Evolutionary conservation across 2,329 filamentous ascomycete species (phyloP).

Genomic region (Colletotrichum sp.): DNA sequence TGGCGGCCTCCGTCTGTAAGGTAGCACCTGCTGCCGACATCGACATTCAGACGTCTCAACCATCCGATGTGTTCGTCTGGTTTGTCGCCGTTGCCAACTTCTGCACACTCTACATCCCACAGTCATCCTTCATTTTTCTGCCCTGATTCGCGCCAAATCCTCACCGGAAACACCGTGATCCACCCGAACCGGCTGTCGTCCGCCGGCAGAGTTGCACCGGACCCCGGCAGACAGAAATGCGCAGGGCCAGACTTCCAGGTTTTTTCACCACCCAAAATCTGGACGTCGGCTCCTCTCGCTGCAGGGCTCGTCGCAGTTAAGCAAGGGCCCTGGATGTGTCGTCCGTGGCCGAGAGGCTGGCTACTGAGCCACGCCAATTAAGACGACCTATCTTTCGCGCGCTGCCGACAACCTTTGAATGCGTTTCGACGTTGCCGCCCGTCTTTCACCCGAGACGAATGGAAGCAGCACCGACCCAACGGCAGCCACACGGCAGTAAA

Average conservation of each 20-base stretch:
- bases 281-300: background rate
- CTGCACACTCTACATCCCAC: background rate
- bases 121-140: background rate
- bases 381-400: background rate
- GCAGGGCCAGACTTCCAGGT: conserved; percentile 8
- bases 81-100: background rate
- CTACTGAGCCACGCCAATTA: background rate
- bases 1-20: conserved; percentile 3
- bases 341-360: background rate
- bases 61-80: background rate
- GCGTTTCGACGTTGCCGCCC: background rate
- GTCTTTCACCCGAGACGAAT: background rate
- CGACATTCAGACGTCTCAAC: background rate
- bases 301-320: conserved; percentile 3
- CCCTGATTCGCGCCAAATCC: conserved; percentile 6
- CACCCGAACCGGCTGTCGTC: background rate
- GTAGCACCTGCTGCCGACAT: background rate
- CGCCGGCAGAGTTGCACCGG: conserved; percentile 12
- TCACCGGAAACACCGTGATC: conserved; percentile 8
- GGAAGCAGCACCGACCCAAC: background rate
- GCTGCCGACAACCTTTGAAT: background rate
- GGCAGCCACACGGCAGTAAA: conserved; percentile 4
- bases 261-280: conserved; percentile 7
- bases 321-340: background rate
- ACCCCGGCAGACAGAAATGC: background rate